Percentiles rank a stretch among this genome's conserved stretches.
These are phyloP conservation scores for Cyberlindnera xylosilytica DNA, from an alignment of 805 yeast species.

Conservation along the genomic window DNA sequence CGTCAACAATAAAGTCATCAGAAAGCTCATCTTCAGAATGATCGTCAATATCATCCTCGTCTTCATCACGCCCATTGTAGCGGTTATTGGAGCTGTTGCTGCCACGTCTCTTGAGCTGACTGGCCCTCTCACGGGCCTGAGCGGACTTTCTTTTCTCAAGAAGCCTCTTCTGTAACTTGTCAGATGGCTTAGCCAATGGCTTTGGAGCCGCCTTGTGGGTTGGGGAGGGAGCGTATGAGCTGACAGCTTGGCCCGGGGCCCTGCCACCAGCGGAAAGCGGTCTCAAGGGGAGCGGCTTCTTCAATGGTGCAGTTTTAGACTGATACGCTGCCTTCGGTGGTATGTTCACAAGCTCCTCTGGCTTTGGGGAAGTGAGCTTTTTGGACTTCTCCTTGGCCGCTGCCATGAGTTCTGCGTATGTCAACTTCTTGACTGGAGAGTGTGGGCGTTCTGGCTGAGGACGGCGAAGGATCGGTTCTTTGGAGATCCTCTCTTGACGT, in stretches of 20 bases:
- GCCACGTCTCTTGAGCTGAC: not conserved
- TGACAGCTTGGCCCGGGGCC: too few relatives aligned
- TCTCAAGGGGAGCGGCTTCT: slow-evolving; percentile 7
- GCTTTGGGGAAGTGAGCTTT: slow-evolving; percentile 13
- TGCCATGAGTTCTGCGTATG: slow-evolving; percentile 56
- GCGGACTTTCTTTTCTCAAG: slow-evolving; percentile 30
- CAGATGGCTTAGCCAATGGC: slow-evolving; percentile 54
- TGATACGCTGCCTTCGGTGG: slow-evolving; percentile 6
- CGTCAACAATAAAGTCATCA: slow-evolving; percentile 59
- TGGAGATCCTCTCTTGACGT: not conserved
- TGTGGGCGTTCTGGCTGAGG: not conserved
- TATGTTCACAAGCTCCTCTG: not conserved
- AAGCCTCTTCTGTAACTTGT: slow-evolving; percentile 46
- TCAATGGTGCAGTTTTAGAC: slow-evolving; percentile 10
- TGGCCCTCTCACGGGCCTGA: slow-evolving; percentile 13
- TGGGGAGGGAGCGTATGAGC: slow-evolving; percentile 1
- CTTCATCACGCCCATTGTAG: slow-evolving; percentile 41
- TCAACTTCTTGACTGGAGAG: slow-evolving; percentile 41
- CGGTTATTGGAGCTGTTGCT: slow-evolving; percentile 29
- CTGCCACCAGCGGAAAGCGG: not conserved
- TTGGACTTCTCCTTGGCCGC: slow-evolving; percentile 44
- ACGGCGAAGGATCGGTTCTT: not conserved
- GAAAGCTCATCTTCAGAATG: slow-evolving; percentile 7
- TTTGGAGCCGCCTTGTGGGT: slow-evolving; percentile 14
- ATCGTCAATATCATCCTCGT: slow-evolving; percentile 8